Evolutionary conservation across 148 eudicot genomes (phyloP).

Genomic region (Linanthus parryae): DNA sequence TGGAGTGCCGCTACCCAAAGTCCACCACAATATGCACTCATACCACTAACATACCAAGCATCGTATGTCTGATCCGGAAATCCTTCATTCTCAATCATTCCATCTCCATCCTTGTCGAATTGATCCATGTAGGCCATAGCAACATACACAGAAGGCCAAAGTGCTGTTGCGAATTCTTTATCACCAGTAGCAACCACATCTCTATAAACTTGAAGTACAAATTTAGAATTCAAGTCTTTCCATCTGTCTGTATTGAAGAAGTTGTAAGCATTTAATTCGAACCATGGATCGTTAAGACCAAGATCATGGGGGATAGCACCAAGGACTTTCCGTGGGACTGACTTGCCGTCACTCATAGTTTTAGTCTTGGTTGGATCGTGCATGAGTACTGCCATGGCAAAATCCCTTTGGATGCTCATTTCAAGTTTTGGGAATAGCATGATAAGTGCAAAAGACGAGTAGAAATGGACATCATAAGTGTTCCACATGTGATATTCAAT

Average conservation of each 20-base stretch:
- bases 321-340: conserved; percentile 67
- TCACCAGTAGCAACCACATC: conserved; percentile 79
- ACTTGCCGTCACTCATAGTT: conserved; percentile 63
- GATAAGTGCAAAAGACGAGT: conserved; percentile 74
- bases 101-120: conserved; percentile 90
- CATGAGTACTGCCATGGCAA: conserved; percentile 90
- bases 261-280: conserved; percentile 78
- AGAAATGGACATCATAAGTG: conserved; percentile 96
- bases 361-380: conserved; percentile 77
- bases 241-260: conserved; percentile 76
- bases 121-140: conserved; percentile 75
- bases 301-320: conserved; percentile 99
- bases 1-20: conserved; percentile 96
- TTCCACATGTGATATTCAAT: conserved; percentile 93
- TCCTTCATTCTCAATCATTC: conserved; percentile 96
- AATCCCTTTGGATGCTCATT: conserved; percentile 90
- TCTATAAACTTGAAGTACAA: conserved; percentile 30
- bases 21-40: conserved; percentile 94
- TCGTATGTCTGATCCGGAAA: conserved; percentile 99
- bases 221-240: conserved; percentile 55
- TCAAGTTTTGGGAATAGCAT: conserved; percentile 87
- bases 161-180: conserved; percentile 66
- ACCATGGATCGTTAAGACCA: conserved; percentile 92
- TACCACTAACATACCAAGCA: conserved; percentile 85
- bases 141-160: conserved; percentile 93